A percentile compares a stretch with the other conserved stretches of the same genome.
phyloP scores from a whole-genome alignment of 1,139 yeast species.

The Blastobotrys ciferrii region DNA sequence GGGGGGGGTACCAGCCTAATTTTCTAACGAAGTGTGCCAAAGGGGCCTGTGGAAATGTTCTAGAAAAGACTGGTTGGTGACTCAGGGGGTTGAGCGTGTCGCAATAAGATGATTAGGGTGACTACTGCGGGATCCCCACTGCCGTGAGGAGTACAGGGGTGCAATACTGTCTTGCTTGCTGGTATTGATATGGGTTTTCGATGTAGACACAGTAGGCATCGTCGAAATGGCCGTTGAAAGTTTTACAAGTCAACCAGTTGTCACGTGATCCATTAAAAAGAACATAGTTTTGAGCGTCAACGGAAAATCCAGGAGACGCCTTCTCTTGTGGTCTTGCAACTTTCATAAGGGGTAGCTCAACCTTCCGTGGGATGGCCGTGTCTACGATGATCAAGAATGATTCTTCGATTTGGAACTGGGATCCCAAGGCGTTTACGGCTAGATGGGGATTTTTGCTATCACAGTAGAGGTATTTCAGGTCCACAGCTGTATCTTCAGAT shows the following conservation, averaged over 20 bases:
- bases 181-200: neutral
- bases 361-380: neutral
- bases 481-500: neutral
- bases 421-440: neutral
- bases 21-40: too few relatives aligned
- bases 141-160: neutral
- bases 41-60: too few relatives aligned
- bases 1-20: too few relatives aligned
- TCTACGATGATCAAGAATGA: neutral
- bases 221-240: neutral
- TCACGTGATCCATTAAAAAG: neutral
- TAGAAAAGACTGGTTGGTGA: too few relatives aligned
- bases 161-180: neutral
- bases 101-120: too few relatives aligned
- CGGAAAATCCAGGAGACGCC: neutral
- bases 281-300: neutral
- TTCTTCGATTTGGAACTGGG: neutral
- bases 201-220: neutral
- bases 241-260: neutral
- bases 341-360: neutral
- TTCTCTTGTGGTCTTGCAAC: neutral
- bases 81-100: too few relatives aligned
- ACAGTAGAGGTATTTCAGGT: slow-evolving; percentile 1
- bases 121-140: neutral
- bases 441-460: neutral